Conservation (phyloP, 495 filamentous ascomycete species). For the Daldinia decipiens region DNA sequence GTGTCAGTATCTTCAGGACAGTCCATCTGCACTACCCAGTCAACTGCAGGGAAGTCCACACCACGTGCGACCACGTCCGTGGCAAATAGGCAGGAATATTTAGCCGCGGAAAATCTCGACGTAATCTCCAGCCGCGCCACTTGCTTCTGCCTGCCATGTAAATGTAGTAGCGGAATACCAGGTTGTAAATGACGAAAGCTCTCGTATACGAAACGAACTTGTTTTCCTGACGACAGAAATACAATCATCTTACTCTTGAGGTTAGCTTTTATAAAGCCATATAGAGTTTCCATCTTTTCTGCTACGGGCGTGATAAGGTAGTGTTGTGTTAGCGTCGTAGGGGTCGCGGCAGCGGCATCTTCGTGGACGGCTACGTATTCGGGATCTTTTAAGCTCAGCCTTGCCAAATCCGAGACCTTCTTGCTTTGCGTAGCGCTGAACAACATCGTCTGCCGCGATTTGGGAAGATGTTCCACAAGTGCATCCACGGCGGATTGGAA, state of each 20-base stretch:
- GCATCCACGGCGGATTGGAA: constrained; percentile 93
- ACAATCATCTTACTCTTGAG: constrained; percentile 93
- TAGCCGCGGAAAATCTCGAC: constrained; percentile 76
- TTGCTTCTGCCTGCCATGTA: constrained; percentile 96
- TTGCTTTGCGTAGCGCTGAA: constrained; percentile 98
- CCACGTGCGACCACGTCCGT: constrained; percentile 95
- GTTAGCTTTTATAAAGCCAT: constrained; percentile 88
- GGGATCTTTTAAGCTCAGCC: constrained; percentile 86
- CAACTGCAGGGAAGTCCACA: constrained; percentile 94
- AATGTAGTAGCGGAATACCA: constrained; percentile 92
- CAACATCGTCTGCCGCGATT: constrained; percentile 86
- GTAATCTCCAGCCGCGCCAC: constrained; percentile 87
- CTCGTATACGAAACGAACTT: constrained; percentile 95
- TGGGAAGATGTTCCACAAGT: constrained; percentile 90
- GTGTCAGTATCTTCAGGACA: constrained; percentile 97
- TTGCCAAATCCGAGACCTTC: constrained; percentile 88
- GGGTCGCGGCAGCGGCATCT: constrained; percentile 80
- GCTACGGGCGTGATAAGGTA: constrained; percentile 85
- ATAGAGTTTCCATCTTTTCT: constrained; percentile 90
- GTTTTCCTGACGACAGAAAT: constrained; percentile 93
- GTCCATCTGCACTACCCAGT: constrained; percentile 96
- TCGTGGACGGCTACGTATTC: constrained; percentile 97
- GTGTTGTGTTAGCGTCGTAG: constrained; percentile 84
- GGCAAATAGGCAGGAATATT: constrained; percentile 87
- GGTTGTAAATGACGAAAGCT: constrained; percentile 92